Conservation (phyloP, 108 stramenopile genomes). For the Cyclotella cryptica region DNA sequence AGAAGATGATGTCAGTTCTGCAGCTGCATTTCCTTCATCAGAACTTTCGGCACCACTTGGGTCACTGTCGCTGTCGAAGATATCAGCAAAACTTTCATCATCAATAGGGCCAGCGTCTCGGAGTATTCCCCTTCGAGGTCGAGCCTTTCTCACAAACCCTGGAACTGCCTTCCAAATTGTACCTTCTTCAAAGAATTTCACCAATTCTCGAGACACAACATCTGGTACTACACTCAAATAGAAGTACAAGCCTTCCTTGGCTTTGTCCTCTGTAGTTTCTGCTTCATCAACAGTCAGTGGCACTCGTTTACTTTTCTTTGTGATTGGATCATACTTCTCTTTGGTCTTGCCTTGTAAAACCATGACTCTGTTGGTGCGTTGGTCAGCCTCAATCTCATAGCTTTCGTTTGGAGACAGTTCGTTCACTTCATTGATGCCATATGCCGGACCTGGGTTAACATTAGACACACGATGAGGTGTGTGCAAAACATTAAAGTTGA, state of each 20-base stretch:
- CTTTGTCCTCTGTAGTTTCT: neutral
- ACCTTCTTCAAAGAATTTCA: neutral
- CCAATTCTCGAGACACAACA: neutral
- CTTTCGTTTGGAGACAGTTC: neutral
- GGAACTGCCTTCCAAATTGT: slow-evolving; percentile 5
- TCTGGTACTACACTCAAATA: slow-evolving; percentile 11
- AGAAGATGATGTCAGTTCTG: neutral
- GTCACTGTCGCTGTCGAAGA: too few species aligned
- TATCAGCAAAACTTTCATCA: too few species aligned
- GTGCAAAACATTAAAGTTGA: slow-evolving; percentile 8
- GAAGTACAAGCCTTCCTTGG: slow-evolving; percentile 14
- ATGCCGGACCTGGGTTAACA: neutral
- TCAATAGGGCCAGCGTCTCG: too few species aligned
- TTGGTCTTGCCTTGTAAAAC: neutral
- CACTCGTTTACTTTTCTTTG: neutral
- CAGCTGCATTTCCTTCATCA: too few species aligned
- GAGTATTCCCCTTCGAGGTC: neutral
- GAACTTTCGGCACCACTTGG: too few species aligned
- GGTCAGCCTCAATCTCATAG: slow-evolving; percentile 1
- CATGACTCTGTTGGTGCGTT: slow-evolving; percentile 1
- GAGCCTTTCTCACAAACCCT: neutral
- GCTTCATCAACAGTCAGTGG: slow-evolving; percentile 6
- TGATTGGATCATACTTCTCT: slow-evolving; percentile 1
- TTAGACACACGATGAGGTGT: slow-evolving; percentile 6
- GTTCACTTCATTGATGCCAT: slow-evolving; percentile 9